phyloP scores from a whole-genome alignment of 805 yeast genomes.

The Phaffomyces opuntiae region DNA sequence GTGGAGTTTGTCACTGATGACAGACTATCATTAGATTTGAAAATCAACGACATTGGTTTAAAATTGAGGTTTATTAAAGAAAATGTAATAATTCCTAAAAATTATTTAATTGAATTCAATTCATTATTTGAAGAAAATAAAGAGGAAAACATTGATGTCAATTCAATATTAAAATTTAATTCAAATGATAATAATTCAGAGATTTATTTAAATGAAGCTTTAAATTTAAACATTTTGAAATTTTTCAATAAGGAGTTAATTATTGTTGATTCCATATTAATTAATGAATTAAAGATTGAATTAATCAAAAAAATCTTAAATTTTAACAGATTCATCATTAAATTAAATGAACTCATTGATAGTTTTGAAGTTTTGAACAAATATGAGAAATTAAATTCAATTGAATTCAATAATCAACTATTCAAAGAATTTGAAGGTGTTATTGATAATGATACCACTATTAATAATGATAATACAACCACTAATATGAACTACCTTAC shows the following conservation, averaged over 20 bases:
- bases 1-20: constrained; percentile 16
- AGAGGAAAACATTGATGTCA: neutral
- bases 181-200: constrained; percentile 5
- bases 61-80: neutral
- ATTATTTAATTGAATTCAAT: neutral
- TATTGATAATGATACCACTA: neutral
- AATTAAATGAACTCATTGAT: neutral
- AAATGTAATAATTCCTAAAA: constrained; percentile 2
- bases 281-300: neutral
- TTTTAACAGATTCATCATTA: neutral
- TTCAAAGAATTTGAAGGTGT: constrained; percentile 7
- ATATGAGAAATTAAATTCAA: constrained; percentile 4
- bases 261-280: neutral
- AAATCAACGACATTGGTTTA: constrained; percentile 6
- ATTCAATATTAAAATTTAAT: constrained; percentile 1
- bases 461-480: neutral
- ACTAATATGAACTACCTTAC: constrained; percentile 1
- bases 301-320: neutral
- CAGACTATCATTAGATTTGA: neutral
- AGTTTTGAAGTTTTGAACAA: constrained; percentile 2
- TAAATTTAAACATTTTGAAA: constrained; percentile 3
- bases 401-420: constrained; percentile 2
- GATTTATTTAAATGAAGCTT: neutral
- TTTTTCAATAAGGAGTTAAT: constrained; percentile 2
- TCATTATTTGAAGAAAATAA: neutral